Evolutionary conservation across 257 asterid species (phyloP).

Genomic region (Sherardia arvensis): DNA sequence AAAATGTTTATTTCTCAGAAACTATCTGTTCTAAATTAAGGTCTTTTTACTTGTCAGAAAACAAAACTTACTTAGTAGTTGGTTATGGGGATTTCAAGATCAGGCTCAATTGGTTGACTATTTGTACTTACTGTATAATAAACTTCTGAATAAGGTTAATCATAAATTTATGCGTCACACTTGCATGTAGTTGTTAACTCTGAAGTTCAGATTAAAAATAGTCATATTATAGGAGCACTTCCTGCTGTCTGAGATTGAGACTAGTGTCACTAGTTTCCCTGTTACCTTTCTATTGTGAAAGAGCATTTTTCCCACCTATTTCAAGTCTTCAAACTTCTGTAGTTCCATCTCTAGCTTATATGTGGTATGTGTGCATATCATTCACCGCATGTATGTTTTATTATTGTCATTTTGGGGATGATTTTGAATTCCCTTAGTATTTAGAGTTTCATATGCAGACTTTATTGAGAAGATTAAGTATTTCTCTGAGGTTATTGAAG

Average conservation of each 20-base stretch:
- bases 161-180: too few species aligned
- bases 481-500: not conserved
- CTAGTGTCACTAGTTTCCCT: not conserved
- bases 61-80: not conserved
- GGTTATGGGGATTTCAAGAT: not conserved
- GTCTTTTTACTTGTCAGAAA: not conserved
- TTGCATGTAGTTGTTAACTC: not conserved
- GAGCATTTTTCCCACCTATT: not conserved
- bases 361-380: not conserved
- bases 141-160: not conserved
- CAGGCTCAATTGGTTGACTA: not conserved
- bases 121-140: not conserved
- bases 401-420: not conserved
- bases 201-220: not conserved
- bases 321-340: not conserved
- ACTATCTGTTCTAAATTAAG: not conserved
- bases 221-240: not conserved
- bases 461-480: not conserved
- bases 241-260: not conserved
- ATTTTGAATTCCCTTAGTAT: not conserved
- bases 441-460: not conserved
- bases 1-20: not conserved
- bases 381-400: not conserved
- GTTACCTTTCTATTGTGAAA: not conserved
- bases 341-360: not conserved